These are phyloP conservation scores for Cynanchum wilfordii DNA, from an alignment of 257 asterid species.

Conservation along the genomic window DNA sequence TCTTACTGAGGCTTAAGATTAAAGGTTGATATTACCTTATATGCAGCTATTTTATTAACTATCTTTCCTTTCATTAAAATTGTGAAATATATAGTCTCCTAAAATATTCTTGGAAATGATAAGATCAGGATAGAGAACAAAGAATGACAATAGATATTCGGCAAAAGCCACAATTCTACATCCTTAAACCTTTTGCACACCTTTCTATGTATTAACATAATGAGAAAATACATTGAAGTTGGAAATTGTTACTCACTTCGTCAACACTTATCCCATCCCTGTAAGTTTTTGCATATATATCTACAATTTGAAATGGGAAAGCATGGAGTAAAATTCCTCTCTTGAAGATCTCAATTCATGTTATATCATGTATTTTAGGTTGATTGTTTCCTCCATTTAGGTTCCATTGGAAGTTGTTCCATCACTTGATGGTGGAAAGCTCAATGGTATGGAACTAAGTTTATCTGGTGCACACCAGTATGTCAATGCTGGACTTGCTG, in stretches of 20 bases:
- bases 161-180: neutral
- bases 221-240: neutral
- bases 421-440: constrained; percentile 47
- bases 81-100: neutral
- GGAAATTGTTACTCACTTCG: neutral
- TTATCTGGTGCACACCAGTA: constrained; percentile 86
- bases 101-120: neutral
- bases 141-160: neutral
- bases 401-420: constrained; percentile 60
- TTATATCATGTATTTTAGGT: neutral
- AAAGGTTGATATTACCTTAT: neutral
- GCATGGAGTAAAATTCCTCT: neutral
- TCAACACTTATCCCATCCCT: neutral
- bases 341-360: neutral
- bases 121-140: neutral
- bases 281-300: neutral
- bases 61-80: neutral
- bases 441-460: constrained; percentile 57
- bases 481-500: constrained; percentile 81
- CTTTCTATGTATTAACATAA: neutral
- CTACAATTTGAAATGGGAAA: constrained; percentile 2
- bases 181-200: neutral
- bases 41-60: neutral
- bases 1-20: neutral
- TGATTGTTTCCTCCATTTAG: constrained; percentile 30